Conservation (phyloP, 345 rosid genomes). For the Pugionium cornutum region DNA sequence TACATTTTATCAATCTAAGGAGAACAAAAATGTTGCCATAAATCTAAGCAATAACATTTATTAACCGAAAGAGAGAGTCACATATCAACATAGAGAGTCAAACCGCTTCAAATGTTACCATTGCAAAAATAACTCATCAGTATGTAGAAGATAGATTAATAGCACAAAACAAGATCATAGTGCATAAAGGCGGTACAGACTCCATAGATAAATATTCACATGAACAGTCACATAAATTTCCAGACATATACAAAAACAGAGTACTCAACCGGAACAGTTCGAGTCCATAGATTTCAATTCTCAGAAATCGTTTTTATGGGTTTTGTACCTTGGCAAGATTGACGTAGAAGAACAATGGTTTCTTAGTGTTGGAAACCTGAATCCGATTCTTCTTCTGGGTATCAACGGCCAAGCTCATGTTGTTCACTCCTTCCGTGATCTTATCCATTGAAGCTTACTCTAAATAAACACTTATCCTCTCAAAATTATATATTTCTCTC, state of each 20-base stretch:
- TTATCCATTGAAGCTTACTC: constrained; percentile 60
- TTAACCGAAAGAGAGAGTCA: background rate
- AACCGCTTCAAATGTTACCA: background rate
- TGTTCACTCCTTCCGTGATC: constrained; percentile 65
- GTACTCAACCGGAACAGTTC: background rate
- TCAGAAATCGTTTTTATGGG: background rate
- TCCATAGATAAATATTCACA: background rate
- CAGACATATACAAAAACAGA: background rate
- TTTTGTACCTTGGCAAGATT: constrained; percentile 32
- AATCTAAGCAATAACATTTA: background rate
- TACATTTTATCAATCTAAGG: background rate
- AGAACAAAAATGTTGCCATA: background rate
- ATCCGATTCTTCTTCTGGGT: constrained; percentile 63
- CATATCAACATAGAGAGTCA: constrained; percentile 12
- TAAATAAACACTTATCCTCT: background rate
- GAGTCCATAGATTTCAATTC: background rate
- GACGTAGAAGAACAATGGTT: too few species aligned
- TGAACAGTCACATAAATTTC: constrained; percentile 11
- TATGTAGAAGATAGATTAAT: background rate
- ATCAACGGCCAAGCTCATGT: constrained; percentile 41
- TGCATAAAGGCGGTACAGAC: background rate
- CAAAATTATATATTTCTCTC: too few species aligned
- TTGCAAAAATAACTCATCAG: background rate
- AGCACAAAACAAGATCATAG: background rate
- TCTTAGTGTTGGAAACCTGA: constrained; percentile 95